Base-by-base conservation (phyloP, 441 rosid species). In the Raphanus hybrid region DNA sequence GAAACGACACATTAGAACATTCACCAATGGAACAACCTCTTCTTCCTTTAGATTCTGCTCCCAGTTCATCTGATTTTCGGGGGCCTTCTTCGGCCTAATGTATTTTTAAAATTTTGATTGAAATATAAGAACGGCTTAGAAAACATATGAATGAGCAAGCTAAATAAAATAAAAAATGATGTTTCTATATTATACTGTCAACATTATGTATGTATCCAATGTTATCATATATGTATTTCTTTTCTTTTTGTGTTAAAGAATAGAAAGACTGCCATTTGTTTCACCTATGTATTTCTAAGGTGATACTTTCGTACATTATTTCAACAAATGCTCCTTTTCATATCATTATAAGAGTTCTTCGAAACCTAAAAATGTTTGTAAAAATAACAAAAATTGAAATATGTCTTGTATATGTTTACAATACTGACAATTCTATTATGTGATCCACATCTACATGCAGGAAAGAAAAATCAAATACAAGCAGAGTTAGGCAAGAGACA, bases 401-500 rank as follows among this genome's bases (percentile, higher is more conserved):
- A 73, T 26, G 12, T 54, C 14, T 3, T 63, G 4, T 4, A 62
- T 48, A 64, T 20, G 57, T 37, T 3, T 27, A 57, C 32, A 15
- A 58, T 58, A 5, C 12, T 41, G 55, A 43, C 32, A 16, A 4
- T 41, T 57, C 6, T 29, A 6, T 59, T 32, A 67, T 37, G 52
- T 45, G 15, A 45, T 45, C 52, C 15, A 45, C 11, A 43, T 43
- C 52, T 45, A 45, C 52, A 11, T 34, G 67, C 32, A 8, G 12
- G 26, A 59, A 67, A 18, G 15, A n/a, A 59, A 12, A n/a, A 12
- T 0, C 60, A 57, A 55, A 16, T 3, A 37, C 66, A 43, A 67
- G 34, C 23, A 45, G 35, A 75, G 78, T 59, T 75, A 75, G 78
- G 78, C 52, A 7, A 32, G 50, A 18, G 62, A 75, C 67, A 75